Percentiles rank a stretch among this genome's conserved stretches.
phyloP scores from a whole-genome alignment of 257 asterid genomes.

The Solanum neorickii region DNA sequence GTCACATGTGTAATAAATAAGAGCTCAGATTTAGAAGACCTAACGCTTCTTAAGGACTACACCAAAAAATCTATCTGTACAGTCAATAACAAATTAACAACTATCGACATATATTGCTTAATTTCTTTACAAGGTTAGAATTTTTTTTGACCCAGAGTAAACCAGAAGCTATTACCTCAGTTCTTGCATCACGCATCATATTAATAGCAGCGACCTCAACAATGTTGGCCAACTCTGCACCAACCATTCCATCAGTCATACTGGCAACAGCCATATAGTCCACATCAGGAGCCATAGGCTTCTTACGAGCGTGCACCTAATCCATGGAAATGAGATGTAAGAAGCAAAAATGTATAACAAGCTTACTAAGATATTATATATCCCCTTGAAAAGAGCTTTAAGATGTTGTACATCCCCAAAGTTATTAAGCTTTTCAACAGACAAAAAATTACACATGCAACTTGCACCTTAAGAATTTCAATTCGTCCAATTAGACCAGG shows the following conservation, averaged over 20 bases:
- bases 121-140: neutral
- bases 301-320: conserved; percentile 93
- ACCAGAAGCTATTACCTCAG: conserved; percentile 50
- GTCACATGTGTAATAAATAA: neutral
- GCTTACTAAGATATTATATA: neutral
- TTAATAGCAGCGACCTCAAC: conserved; percentile 89
- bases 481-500: conserved; percentile 88
- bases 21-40: neutral
- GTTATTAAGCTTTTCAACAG: neutral
- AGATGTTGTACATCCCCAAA: neutral
- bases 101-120: neutral
- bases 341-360: neutral
- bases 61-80: neutral
- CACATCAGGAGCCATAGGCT: conserved; percentile 85
- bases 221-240: conserved; percentile 95
- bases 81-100: neutral
- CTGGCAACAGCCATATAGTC: conserved; percentile 83
- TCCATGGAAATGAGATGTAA: neutral
- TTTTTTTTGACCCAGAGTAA: neutral
- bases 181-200: conserved; percentile 90
- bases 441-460: neutral
- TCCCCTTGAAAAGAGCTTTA: neutral
- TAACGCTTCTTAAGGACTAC: neutral
- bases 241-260: conserved; percentile 93
- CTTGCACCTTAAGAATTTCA: conserved; percentile 73